Evolutionary conservation across 768 basidiomycete species (phyloP), one percentile per base, ranked within the genome.

Genomic region (Gelatoporia subvermispora): DNA sequence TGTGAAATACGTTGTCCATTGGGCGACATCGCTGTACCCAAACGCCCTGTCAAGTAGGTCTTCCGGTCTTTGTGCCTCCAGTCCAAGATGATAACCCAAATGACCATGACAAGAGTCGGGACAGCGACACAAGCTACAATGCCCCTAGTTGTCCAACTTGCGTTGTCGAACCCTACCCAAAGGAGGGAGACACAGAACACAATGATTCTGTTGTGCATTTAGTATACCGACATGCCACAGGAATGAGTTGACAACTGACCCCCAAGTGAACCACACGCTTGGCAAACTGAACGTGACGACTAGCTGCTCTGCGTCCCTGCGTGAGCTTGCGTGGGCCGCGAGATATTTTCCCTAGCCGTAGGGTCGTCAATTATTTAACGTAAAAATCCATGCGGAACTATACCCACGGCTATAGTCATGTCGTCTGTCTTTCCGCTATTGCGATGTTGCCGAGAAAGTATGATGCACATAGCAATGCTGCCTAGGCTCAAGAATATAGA

Each of bases 401-500:
- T n/a, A 53, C 71, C 55, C 17, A 78, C 77, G 25, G 68, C 67
- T 47, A 69, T 58, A 2, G 47, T 13, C 13, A 31, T 64, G 3
- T 62, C 60, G 8, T 58, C 61, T 22, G 28, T 31, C 13, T 62
- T 60, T 3, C 57, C 56, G 38, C 65, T 67, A 0, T 62, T 63
- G 23, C 70, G 70, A 48, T 69, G 68, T 45, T 74, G 70, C 1
- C 73, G 68, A 41, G 70, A 64, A 8, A 80, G 68, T 18, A 73
- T 54, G 36, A 75, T 52, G 15, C 70, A 71, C 11, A 76, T 63
- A 21, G 77, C 57, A 51, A 75, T 70, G 43, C 71, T 70, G 0
- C 68, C 70, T 39, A 77, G 51, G 45, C 67, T 72, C 40, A 68
- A 57, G 13, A 75, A 55, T 4, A 71, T 63, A 2, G 79, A 80